These are phyloP conservation scores for Cladosporium oxysporum DNA, from an alignment of 2,329 filamentous ascomycete species.

Conservation along the genomic window DNA sequence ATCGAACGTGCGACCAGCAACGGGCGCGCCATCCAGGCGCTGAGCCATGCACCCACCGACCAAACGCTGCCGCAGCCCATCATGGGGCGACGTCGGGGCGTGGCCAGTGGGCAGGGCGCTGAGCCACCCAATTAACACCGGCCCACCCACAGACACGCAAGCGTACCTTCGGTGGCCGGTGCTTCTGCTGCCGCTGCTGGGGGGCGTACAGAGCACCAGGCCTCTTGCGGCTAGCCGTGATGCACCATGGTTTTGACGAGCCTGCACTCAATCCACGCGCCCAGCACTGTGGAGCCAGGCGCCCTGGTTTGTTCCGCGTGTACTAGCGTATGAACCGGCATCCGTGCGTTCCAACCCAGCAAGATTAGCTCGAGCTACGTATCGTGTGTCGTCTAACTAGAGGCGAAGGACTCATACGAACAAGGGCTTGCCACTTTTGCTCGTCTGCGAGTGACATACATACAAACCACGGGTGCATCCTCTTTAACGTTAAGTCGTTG, in stretches of 20 bases:
- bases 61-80: slow-evolving; percentile 16
- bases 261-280: slow-evolving; percentile 16
- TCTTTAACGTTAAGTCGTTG: slow-evolving; percentile 14
- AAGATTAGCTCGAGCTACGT: slow-evolving; percentile 23
- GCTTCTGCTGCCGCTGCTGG: slow-evolving; percentile 17
- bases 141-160: slow-evolving; percentile 20
- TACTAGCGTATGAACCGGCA: slow-evolving; percentile 17
- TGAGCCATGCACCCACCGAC: slow-evolving; percentile 19
- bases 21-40: slow-evolving; percentile 10
- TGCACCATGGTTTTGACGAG: slow-evolving; percentile 20
- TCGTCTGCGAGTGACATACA: slow-evolving; percentile 19
- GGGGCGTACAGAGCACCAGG: slow-evolving; percentile 16
- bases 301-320: slow-evolving; percentile 17
- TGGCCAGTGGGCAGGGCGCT: slow-evolving; percentile 17
- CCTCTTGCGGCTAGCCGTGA: slow-evolving; percentile 14
- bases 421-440: slow-evolving; percentile 20
- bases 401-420: slow-evolving; percentile 22
- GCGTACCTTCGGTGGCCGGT: slow-evolving; percentile 17
- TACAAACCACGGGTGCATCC: slow-evolving; percentile 19
- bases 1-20: slow-evolving; percentile 20
- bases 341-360: slow-evolving; percentile 20
- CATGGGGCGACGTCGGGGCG: slow-evolving; percentile 19
- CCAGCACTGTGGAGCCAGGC: slow-evolving; percentile 20
- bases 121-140: slow-evolving; percentile 21
- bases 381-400: slow-evolving; percentile 21